Base-by-base conservation (phyloP, 2,329 filamentous ascomycete species). In the Neofusicoccum cordaticola region DNA sequence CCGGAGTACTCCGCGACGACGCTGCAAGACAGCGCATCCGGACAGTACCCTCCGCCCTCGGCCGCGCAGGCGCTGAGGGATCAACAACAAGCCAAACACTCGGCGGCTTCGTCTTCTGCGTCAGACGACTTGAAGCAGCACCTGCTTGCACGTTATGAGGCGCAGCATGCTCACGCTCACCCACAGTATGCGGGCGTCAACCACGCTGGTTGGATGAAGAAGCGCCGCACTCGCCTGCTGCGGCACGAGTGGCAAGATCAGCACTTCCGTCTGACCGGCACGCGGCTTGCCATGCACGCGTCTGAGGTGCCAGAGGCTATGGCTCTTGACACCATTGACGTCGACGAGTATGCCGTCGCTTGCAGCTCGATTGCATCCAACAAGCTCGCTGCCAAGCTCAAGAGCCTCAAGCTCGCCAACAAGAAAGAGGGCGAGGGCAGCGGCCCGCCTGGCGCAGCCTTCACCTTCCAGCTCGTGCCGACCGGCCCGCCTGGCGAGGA, bases 221-320 rank as follows among this genome's bases (percentile, higher is more conserved):
- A 96, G 83, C 91, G 94, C 74, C 92, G 92, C 81, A 96, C 90
- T 39, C 88, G 88, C 73, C 88, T 97, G 82, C 86, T 97, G 66
- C 91, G 92, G 48, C 91, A 96, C 77, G 93, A 97, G 80, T 97
- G 93, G 93, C 88, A 93, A 73, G 91, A 96, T 75, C 90, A 92
- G 70, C 95, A 94, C 81, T 96, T 95, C 76, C 92, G 91, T 31
- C 88, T 97, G 68, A 88, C 88, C 52, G 82, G 81, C 69, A 83
- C 82, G 0, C 75, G 79, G 63, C 78, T 84, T 19, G 88, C 90
- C 63, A 90, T 94, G 85, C 91, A 93, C 82, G 76, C 78, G 19
- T 81, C 82, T 69, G 78, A 80, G 57, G 74, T 78, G 8, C 75
- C 81, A 3, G 76, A 77, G 0, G 88, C 89, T 72, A 86, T 90